These are phyloP conservation scores for Pythium biforme DNA, from an alignment of 352 stramenopile species.

Conservation along the genomic window DNA sequence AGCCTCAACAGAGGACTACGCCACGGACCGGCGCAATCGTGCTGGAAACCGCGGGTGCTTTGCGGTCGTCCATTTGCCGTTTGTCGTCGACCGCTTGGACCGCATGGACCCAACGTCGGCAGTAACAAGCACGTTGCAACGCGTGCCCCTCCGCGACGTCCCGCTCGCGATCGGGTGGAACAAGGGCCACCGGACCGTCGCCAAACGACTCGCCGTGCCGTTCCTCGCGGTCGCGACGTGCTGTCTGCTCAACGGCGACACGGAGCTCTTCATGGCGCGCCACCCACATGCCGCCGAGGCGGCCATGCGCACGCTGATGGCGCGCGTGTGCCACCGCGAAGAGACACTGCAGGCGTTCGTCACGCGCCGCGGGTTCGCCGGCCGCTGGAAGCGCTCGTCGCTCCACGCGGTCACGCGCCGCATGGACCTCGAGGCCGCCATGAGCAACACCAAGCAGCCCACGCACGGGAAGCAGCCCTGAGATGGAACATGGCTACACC, in stretches of 20 bases:
- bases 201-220: not conserved
- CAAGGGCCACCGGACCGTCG: not conserved
- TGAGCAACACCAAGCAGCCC: no score
- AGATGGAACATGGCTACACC: no score
- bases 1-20: no score
- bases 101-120: conserved; percentile 1
- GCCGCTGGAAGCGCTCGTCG: conserved; percentile 16
- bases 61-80: conserved; percentile 11
- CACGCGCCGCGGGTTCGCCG: not conserved
- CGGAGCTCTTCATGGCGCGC: conserved; percentile 8
- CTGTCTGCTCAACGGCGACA: conserved; percentile 16
- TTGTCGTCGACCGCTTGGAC: conserved; percentile 1
- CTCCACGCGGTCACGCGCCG: conserved; percentile 6
- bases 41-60: not conserved
- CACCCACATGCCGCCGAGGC: not conserved
- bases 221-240: conserved; percentile 7
- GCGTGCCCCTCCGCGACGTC: not conserved
- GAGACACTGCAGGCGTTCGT: conserved; percentile 8
- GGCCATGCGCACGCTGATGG: not conserved
- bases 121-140: not conserved
- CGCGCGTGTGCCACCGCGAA: conserved; percentile 8
- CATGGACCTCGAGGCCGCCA: conserved; percentile 10
- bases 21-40: not conserved
- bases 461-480: no score
- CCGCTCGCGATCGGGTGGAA: conserved; percentile 10